These are phyloP conservation scores for Endoconidiophora polonica DNA, from an alignment of 2,329 filamentous ascomycete genomes.

Conservation along the genomic window DNA sequence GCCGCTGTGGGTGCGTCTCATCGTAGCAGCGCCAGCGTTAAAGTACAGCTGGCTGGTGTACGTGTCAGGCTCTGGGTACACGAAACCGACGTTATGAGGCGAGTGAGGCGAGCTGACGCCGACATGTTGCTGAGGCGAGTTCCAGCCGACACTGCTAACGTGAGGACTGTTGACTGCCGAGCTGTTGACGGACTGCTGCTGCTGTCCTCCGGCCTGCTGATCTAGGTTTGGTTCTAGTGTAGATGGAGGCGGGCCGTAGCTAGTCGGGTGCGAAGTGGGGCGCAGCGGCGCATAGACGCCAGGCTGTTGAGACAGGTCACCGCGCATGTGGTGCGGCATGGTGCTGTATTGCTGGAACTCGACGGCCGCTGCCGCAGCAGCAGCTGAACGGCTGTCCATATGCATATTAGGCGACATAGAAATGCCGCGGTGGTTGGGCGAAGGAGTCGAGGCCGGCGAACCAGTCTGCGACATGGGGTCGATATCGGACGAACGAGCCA, in stretches of 20 bases:
- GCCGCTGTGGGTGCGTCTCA: conserved; percentile 28
- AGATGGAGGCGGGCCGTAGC: conserved; percentile 59
- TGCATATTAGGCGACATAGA: conserved; percentile 60
- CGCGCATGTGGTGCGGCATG: conserved; percentile 67
- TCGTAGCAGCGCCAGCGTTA: conserved; percentile 26
- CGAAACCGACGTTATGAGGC: conserved; percentile 36
- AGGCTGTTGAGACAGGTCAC: conserved; percentile 55
- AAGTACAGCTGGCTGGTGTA: conserved; percentile 56
- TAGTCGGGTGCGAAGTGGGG: conserved; percentile 72
- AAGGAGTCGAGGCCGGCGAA: conserved; percentile 65
- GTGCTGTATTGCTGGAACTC: conserved; percentile 58
- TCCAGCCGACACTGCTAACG: conserved; percentile 70
- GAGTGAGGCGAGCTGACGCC: background rate
- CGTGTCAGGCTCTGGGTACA: conserved; percentile 71
- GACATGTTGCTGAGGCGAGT: conserved; percentile 43
- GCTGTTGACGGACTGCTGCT: conserved; percentile 42
- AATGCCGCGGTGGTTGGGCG: conserved; percentile 60
- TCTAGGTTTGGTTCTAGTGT: conserved; percentile 76
- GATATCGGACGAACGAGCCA: conserved; percentile 44
- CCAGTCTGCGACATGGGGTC: conserved; percentile 54
- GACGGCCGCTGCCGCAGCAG: background rate
- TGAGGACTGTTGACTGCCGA: conserved; percentile 78
- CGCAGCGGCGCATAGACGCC: conserved; percentile 42
- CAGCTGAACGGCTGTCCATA: conserved; percentile 8
- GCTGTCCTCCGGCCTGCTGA: conserved; percentile 24